Base-by-base conservation (phyloP, 2,329 filamentous ascomycete genomes). In the Paraphaeosphaeria sporulosa region DNA sequence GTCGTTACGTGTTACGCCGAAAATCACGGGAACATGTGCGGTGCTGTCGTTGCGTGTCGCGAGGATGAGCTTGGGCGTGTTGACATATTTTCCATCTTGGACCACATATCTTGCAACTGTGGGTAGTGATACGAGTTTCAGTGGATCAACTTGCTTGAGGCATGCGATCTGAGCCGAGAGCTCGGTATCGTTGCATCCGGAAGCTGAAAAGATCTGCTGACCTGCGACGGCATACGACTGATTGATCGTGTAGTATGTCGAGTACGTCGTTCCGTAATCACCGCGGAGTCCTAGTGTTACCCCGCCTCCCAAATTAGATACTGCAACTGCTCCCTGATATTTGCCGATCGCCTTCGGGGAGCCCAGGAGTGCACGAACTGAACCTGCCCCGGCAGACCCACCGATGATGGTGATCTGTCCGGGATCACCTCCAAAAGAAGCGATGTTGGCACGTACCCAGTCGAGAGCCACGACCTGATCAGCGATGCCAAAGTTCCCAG, bases 191-290 rank as follows among this genome's bases (percentile, higher is more conserved):
- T 82, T 83, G 74, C 87, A 89, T 60, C 85, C 83, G 2, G 83
- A 80, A 5, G 79, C 80, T 3, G 72, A 64, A 58, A 89, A 82
- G 53, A 89, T 82, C 1, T 81, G 76, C n/a, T 80, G 78, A 0
- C 83, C 86, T 0, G 79, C 82, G 0, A 80, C 76, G 1, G 78
- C 68, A 67, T 84, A 82, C 23, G 83, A 83, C 59, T 87, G 75
- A 3, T 80, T 72, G 59, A 88, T 82, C 3, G 85, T 87, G 65
- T 84, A 83, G 74, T 88, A 89, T 25, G 81, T 80, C 12, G 84
- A 86, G 71, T 87, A 89, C 0, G 84, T 82, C 0, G 83, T 84
- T 12, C 84, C 86, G 59, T 87, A 87, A 67, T 84, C 80, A n/a
- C 84, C 83, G 1, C 74, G 79, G 2, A 85, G 80, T 1, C 85